Evolutionary conservation across 495 filamentous ascomycete species (phyloP).

Genomic region (Hypoxylon crocopeplum): DNA sequence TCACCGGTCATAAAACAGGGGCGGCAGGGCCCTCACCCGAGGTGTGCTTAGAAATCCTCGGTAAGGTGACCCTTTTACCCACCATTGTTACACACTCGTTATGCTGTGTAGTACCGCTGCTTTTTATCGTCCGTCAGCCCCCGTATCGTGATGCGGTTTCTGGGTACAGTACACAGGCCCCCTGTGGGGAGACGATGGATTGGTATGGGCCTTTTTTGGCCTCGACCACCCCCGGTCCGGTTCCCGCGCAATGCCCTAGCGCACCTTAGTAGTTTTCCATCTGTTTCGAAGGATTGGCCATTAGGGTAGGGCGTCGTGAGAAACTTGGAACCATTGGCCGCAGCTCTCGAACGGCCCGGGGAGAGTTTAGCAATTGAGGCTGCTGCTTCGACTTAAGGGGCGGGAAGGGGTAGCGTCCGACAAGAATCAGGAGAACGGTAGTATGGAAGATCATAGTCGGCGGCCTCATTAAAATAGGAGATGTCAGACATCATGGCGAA

Average conservation of each 20-base stretch:
- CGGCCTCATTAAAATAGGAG: no score
- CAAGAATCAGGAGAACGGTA: not conserved
- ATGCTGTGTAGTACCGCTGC: not conserved
- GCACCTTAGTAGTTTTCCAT: conserved; percentile 33
- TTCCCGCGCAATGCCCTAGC: conserved; percentile 37
- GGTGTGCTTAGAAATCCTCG: conserved; percentile 21
- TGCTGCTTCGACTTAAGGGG: conserved; percentile 2
- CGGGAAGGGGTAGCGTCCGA: conserved; percentile 9
- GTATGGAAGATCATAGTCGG: no score
- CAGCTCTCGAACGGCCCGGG: not conserved
- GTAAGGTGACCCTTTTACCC: conserved; percentile 9
- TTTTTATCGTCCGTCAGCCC: not conserved
- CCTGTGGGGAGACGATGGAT: conserved; percentile 23
- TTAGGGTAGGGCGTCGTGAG: conserved; percentile 15
- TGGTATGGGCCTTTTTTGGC: conserved; percentile 29
- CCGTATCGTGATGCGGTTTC: conserved; percentile 16
- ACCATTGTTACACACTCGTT: conserved; percentile 12
- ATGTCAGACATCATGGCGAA: not conserved
- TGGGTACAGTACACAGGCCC: conserved; percentile 23
- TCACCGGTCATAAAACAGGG: conserved; percentile 12
- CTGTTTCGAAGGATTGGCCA: conserved; percentile 35
- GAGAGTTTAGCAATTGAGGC: conserved; percentile 14
- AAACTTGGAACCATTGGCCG: conserved; percentile 16
- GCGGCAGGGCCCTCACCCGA: conserved; percentile 12
- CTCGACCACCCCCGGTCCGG: conserved; percentile 37